Evolutionary conservation across 352 stramenopile species (phyloP).

Genomic region (Phytophthora constricta): DNA sequence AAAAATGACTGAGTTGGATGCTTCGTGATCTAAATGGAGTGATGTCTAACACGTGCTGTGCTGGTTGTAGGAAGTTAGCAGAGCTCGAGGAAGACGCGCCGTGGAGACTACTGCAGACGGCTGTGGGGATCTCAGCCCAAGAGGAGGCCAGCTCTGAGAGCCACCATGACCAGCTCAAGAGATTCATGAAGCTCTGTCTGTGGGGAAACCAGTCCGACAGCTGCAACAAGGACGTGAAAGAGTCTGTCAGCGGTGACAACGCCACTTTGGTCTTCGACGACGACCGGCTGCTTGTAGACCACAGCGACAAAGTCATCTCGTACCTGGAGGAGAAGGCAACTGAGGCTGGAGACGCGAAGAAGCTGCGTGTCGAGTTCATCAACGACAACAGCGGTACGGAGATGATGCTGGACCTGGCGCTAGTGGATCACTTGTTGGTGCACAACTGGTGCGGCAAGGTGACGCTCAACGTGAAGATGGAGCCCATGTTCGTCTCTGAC

Average conservation of each 20-base stretch:
- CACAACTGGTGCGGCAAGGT: slow-evolving; percentile 59
- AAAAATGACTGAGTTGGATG: too few species aligned
- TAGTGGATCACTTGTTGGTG: slow-evolving; percentile 68
- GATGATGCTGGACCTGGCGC: slow-evolving; percentile 68
- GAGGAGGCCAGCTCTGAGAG: slow-evolving; percentile 30
- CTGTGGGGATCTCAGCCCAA: slow-evolving; percentile 37
- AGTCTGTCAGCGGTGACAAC: slow-evolving; percentile 61
- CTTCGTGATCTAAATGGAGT: too few species aligned
- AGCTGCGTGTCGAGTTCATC: slow-evolving; percentile 58
- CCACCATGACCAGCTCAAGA: slow-evolving; percentile 48
- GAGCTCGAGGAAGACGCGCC: too few species aligned
- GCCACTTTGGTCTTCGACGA: slow-evolving; percentile 67
- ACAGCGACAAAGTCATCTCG: slow-evolving; percentile 56
- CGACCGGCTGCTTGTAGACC: slow-evolving; percentile 62
- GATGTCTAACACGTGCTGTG: too few species aligned
- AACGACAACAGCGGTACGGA: slow-evolving; percentile 86
- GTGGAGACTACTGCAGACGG: too few species aligned
- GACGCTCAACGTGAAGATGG: slow-evolving; percentile 74
- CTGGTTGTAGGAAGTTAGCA: too few species aligned
- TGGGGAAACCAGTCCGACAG: slow-evolving; percentile 84
- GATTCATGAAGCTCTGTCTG: slow-evolving; percentile 73
- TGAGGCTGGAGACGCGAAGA: slow-evolving; percentile 21
- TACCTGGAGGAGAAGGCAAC: slow-evolving; percentile 39
- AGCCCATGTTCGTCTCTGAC: slow-evolving; percentile 86
- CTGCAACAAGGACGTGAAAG: slow-evolving; percentile 78